Conservation (phyloP, 2,329 filamentous ascomycete species). For the Acephala macrosclerotiorum region DNA sequence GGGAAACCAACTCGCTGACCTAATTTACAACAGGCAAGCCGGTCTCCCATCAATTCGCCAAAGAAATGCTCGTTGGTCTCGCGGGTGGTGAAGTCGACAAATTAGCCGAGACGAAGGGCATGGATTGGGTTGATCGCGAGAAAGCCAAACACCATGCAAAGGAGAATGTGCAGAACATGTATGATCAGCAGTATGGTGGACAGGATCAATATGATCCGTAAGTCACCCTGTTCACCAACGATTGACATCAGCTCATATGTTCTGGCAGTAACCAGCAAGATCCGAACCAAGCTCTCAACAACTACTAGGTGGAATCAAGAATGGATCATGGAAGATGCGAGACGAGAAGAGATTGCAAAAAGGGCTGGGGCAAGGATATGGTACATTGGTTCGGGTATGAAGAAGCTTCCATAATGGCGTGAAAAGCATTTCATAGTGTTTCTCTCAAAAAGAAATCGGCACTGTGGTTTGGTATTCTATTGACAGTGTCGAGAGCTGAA, state of each 20-base stretch:
- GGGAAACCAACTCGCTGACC: too few relatives aligned
- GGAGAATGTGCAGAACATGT: conserved; percentile 64
- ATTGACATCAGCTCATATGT: not conserved
- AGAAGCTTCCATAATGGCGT: too few relatives aligned
- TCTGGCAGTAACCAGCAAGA: not conserved
- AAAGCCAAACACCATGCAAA: conserved; percentile 65
- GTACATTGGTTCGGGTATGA: too few relatives aligned
- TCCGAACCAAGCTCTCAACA: not conserved
- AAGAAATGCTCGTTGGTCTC: conserved; percentile 77
- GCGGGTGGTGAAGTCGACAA: conserved; percentile 80
- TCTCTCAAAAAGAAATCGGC: too few relatives aligned
- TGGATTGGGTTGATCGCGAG: conserved; percentile 64
- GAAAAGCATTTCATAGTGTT: too few relatives aligned
- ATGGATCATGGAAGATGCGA: too few relatives aligned
- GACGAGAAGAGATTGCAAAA: too few relatives aligned
- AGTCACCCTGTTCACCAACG: conserved; percentile 40
- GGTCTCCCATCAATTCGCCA: conserved; percentile 77
- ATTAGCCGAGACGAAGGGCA: conserved; percentile 73
- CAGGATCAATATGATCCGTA: conserved; percentile 63
- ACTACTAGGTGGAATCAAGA: not conserved
- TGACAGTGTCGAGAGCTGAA: too few relatives aligned
- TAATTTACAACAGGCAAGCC: conserved; percentile 71
- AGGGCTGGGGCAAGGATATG: too few relatives aligned
- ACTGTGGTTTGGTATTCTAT: too few relatives aligned
- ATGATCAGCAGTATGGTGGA: conserved; percentile 66